Percentiles rank a stretch among this genome's conserved stretches.
Evolutionary conservation across 768 basidiomycete species (phyloP).

Genomic region (Pleurotus pulmonarius): DNA sequence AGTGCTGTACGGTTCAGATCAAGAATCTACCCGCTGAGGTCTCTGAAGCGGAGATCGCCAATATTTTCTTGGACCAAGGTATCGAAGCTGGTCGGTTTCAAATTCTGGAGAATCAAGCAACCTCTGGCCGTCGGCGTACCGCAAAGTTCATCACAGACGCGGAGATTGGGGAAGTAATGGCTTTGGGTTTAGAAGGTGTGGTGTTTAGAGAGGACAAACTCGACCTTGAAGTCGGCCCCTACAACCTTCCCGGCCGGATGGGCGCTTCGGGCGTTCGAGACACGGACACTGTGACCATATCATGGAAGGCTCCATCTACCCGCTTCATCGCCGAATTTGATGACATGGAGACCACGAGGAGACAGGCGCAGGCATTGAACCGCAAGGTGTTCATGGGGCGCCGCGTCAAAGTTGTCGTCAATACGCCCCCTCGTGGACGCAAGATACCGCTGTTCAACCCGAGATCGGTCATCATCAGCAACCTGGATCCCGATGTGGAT

Average conservation of each 20-base stretch:
- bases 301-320: conserved; percentile 46
- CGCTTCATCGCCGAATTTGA: conserved; percentile 42
- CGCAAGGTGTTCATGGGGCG: conserved; percentile 33
- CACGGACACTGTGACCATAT: conserved; percentile 39
- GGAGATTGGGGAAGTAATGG: conserved; percentile 36
- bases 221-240: conserved; percentile 37
- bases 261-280: conserved; percentile 26
- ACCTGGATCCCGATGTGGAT: conserved; percentile 27
- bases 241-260: conserved; percentile 39
- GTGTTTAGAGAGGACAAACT: conserved; percentile 42
- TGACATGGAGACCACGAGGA: conserved; percentile 24
- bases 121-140: conserved; percentile 19
- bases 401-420: conserved; percentile 38
- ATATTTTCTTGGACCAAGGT: conserved; percentile 41
- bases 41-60: conserved; percentile 33
- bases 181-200: conserved; percentile 41
- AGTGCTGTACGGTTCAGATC: conserved; percentile 45
- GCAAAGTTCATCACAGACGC: conserved; percentile 42
- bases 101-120: conserved; percentile 26
- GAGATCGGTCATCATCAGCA: conserved; percentile 38
- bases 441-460: conserved; percentile 20
- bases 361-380: conserved; percentile 34
- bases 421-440: conserved; percentile 31
- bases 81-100: conserved; percentile 30
- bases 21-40: conserved; percentile 40